Evolutionary conservation across 192 early-diverging fungal genomes (phyloP).

Genomic region (Rhizophagus prolifer): DNA sequence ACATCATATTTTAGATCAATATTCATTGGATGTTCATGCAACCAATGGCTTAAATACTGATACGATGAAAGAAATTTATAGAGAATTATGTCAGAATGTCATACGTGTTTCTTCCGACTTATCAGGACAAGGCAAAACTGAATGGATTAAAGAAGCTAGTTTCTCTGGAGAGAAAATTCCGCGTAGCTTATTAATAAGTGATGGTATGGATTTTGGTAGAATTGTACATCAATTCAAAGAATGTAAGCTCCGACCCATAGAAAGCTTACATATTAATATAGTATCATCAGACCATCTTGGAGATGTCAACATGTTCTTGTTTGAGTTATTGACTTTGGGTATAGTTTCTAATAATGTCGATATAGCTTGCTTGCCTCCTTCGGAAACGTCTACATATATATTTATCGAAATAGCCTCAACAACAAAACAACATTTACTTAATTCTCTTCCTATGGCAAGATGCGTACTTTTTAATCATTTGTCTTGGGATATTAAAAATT

Average conservation of each 20-base stretch:
- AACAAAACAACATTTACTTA: conserved; percentile 18
- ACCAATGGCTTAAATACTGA: conserved; percentile 11
- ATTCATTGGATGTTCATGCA: conserved; percentile 7
- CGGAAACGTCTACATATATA: not conserved
- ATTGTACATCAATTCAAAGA: conserved; percentile 20
- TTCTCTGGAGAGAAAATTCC: not conserved
- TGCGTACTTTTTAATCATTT: conserved; percentile 1
- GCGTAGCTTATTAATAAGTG: conserved; percentile 24
- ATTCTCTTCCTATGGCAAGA: conserved; percentile 13
- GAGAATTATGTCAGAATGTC: conserved; percentile 23
- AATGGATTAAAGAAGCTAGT: conserved; percentile 22
- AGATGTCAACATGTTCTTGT: conserved; percentile 12
- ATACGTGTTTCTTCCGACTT: conserved; percentile 22
- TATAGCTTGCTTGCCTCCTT: not conserved
- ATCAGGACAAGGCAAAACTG: conserved; percentile 29
- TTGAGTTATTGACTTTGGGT: not conserved
- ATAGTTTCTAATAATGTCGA: not conserved
- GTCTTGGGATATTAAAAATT: conserved; percentile 20
- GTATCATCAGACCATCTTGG: conserved; percentile 2
- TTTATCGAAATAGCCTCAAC: conserved; percentile 33
- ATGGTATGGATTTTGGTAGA: conserved; percentile 8
- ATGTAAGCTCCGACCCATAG: not conserved
- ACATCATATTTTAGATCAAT: conserved; percentile 31
- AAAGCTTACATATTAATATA: not conserved
- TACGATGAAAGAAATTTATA: conserved; percentile 15